Percentiles rank a stretch among this genome's conserved stretches.
These are phyloP conservation scores for Teratosphaeria nubilosa DNA, from an alignment of 2,329 filamentous ascomycete species.

Conservation along the genomic window DNA sequence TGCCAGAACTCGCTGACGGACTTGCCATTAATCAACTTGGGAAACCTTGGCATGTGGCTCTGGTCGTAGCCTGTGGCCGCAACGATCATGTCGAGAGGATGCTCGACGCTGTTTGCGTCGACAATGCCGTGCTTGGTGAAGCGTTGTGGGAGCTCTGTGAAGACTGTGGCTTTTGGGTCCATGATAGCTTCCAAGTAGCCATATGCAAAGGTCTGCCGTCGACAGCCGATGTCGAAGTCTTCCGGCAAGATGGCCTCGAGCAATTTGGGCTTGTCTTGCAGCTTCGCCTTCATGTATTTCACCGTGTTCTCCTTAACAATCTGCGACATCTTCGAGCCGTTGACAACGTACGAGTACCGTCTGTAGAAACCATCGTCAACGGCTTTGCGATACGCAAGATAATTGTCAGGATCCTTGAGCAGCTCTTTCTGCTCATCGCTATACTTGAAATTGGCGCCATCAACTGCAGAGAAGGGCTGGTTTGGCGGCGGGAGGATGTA, in stretches of 20 bases:
- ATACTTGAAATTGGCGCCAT: slow-evolving; percentile 15
- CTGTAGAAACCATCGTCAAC: slow-evolving; percentile 11
- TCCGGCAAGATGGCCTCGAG: slow-evolving; percentile 10
- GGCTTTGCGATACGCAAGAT: slow-evolving; percentile 14
- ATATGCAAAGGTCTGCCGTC: slow-evolving; percentile 12
- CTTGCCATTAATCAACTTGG: slow-evolving; percentile 9
- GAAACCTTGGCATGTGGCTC: slow-evolving; percentile 11
- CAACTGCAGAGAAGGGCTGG: slow-evolving; percentile 9
- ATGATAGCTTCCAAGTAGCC: slow-evolving; percentile 13
- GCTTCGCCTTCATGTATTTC: slow-evolving; percentile 12
- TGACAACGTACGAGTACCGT: slow-evolving; percentile 12
- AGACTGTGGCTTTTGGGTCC: slow-evolving; percentile 11
- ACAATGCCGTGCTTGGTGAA: slow-evolving; percentile 11
- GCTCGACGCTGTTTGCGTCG: slow-evolving; percentile 11
- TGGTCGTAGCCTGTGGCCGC: slow-evolving; percentile 15
- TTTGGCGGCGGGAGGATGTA: slow-evolving; percentile 13
- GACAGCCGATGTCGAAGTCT: slow-evolving; percentile 13
- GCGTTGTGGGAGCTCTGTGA: slow-evolving; percentile 6
- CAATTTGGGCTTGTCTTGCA: slow-evolving; percentile 9
- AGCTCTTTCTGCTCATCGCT: slow-evolving; percentile 11
- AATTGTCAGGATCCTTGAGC: slow-evolving; percentile 12
- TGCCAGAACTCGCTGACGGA: slow-evolving; percentile 5
- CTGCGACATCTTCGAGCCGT: slow-evolving; percentile 10
- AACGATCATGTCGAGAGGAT: slow-evolving; percentile 12
- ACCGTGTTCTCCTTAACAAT: slow-evolving; percentile 9